phyloP scores from a whole-genome alignment of 176 grass and related monocot species.

The Triticum timopheevii region DNA sequence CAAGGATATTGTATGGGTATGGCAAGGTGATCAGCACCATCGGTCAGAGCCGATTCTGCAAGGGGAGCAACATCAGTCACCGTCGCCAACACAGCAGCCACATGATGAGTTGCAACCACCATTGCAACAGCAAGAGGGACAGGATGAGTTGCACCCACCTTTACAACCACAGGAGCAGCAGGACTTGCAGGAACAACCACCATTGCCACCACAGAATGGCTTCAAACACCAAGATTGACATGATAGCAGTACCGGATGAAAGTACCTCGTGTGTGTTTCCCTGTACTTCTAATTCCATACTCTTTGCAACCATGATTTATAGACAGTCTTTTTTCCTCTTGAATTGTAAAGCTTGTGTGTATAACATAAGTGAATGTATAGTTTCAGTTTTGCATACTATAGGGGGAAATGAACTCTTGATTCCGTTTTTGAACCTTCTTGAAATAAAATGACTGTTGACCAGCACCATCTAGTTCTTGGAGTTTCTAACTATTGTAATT shows the following conservation, averaged over 20 bases:
- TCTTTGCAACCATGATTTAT: neutral
- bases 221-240: conserved; percentile 2
- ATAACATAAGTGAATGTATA: conserved; percentile 16
- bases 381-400: conserved; percentile 31
- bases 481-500: neutral
- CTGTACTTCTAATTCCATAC: conserved; percentile 4
- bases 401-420: neutral
- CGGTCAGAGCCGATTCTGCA: conserved; percentile 27
- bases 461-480: neutral
- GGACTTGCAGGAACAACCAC: neutral
- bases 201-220: conserved; percentile 7
- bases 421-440: conserved; percentile 21
- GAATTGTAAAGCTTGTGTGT: conserved; percentile 38
- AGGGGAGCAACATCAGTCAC: conserved; percentile 10
- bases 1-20: conserved; percentile 87
- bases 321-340: neutral
- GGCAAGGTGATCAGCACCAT: conserved; percentile 62
- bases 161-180: conserved; percentile 10
- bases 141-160: conserved; percentile 1
- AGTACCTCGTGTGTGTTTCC: neutral
- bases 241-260: neutral
- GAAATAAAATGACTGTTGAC: conserved; percentile 25
- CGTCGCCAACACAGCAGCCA: neutral
- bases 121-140: conserved; percentile 19
- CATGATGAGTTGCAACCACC: conserved; percentile 14